Percentiles rank a stretch among this genome's conserved stretches.
Conservation (phyloP, 73 alveolate genomes). For the Paramecium primaurelia region DNA sequence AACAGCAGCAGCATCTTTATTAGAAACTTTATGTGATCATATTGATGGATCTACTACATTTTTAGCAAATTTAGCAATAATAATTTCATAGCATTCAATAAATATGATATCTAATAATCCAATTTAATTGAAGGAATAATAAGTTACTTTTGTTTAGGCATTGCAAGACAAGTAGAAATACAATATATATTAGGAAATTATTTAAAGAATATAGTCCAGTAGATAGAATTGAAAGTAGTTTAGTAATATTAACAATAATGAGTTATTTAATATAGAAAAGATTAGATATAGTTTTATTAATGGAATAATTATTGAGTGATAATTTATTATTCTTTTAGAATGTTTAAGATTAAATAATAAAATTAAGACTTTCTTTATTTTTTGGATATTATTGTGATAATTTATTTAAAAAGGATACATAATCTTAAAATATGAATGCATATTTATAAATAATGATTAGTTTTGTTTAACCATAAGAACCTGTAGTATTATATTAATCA, state of each 20-base stretch:
- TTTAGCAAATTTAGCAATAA: slow-evolving; percentile 61
- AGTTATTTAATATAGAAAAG: slow-evolving; percentile 53
- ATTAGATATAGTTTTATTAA: slow-evolving; percentile 18
- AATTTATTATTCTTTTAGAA: slow-evolving; percentile 21
- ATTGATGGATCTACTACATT: slow-evolving; percentile 71
- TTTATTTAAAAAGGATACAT: slow-evolving; percentile 41
- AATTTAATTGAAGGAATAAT: background rate
- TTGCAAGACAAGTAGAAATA: slow-evolving; percentile 2
- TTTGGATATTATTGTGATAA: slow-evolving; percentile 54
- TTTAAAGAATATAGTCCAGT: background rate
- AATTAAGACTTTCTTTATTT: slow-evolving; percentile 47
- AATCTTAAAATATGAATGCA: background rate
- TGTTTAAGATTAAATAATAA: background rate
- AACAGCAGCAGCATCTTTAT: slow-evolving; percentile 76
- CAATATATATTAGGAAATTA: background rate
- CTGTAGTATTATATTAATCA: slow-evolving; percentile 46
- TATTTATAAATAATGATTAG: background rate
- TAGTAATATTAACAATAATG: slow-evolving; percentile 32
- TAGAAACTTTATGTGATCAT: slow-evolving; percentile 79
- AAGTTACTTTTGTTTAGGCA: background rate
- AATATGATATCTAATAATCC: background rate
- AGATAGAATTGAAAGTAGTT: slow-evolving; percentile 53
- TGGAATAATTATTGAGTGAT: slow-evolving; percentile 36
- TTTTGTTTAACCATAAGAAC: slow-evolving; percentile 4
- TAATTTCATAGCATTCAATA: slow-evolving; percentile 42